Evolutionary conservation across 768 basidiomycete genomes (phyloP).

Genomic region (Cantharellus cinnabarinus): DNA sequence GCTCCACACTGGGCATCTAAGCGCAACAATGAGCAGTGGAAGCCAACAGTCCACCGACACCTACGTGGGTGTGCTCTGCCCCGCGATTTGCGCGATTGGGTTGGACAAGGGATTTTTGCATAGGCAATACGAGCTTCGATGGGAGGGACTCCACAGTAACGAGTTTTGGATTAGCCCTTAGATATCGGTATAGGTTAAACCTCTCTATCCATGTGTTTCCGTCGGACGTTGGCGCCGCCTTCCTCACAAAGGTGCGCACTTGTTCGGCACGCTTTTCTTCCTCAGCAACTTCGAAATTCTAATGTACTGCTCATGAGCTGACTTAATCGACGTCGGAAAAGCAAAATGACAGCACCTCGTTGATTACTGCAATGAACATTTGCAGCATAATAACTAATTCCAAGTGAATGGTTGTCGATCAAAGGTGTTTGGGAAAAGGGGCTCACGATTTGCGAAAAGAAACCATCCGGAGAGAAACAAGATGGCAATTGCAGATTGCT

Average conservation of each 20-base stretch:
- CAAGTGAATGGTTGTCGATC: not conserved
- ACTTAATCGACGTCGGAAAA: not conserved
- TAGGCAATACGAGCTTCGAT: constrained; percentile 53
- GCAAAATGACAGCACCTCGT: constrained; percentile 27
- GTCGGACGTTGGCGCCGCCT: constrained; percentile 17
- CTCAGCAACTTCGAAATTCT: constrained; percentile 81
- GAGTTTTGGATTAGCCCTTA: constrained; percentile 50
- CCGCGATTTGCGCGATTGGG: constrained; percentile 19
- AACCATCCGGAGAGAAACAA: constrained; percentile 69
- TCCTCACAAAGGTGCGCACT: constrained; percentile 37
- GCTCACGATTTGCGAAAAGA: constrained; percentile 78
- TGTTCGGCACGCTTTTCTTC: constrained; percentile 73
- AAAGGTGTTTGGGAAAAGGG: not conserved
- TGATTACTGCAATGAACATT: constrained; percentile 95
- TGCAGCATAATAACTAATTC: constrained; percentile 66
- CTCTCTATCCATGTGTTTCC: constrained; percentile 44
- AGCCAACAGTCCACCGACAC: not conserved
- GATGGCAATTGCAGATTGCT: constrained; percentile 50
- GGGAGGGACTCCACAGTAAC: constrained; percentile 53
- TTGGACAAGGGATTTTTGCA: constrained; percentile 56
- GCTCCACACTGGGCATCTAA: not conserved
- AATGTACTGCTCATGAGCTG: not conserved
- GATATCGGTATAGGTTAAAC: constrained; percentile 77
- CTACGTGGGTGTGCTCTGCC: not conserved
- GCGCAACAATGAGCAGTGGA: not conserved